phyloP scores from a whole-genome alignment of 129 eudicot genomes.

The Kitagawia praeruptora region DNA sequence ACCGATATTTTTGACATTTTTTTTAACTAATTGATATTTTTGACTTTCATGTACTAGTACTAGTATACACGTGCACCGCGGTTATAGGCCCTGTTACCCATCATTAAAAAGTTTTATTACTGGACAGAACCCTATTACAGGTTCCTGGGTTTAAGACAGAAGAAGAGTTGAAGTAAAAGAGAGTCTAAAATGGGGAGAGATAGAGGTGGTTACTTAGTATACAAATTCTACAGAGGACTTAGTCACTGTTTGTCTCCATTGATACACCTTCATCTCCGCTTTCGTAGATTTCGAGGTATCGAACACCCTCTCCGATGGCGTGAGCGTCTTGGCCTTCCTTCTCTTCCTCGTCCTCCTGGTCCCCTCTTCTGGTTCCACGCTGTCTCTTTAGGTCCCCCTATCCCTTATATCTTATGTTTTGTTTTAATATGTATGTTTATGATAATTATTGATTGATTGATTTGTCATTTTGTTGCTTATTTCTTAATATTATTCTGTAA shows the following conservation, averaged over 20 bases:
- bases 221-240: slow-evolving; percentile 53
- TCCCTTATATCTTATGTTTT: background rate
- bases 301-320: slow-evolving; percentile 85
- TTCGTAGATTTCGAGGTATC: slow-evolving; percentile 70
- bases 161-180: background rate
- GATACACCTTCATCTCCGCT: slow-evolving; percentile 59
- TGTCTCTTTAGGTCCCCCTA: slow-evolving; percentile 66
- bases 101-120: no score
- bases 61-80: no score
- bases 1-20: no score
- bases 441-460: background rate
- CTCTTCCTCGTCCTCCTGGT: slow-evolving; percentile 66
- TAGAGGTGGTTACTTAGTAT: slow-evolving; percentile 44
- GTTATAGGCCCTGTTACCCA: no score
- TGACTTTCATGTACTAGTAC: no score
- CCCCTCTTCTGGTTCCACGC: slow-evolving; percentile 90
- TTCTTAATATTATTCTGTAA: slow-evolving; percentile 11
- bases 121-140: background rate
- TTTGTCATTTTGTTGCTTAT: slow-evolving; percentile 1
- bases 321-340: slow-evolving; percentile 86
- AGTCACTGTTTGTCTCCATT: slow-evolving; percentile 57
- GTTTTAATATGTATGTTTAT: background rate
- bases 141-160: background rate
- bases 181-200: slow-evolving; percentile 24
- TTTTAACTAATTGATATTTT: no score